phyloP scores from a whole-genome alignment of 768 basidiomycete species.

The Hysterangium stoloniferum region DNA sequence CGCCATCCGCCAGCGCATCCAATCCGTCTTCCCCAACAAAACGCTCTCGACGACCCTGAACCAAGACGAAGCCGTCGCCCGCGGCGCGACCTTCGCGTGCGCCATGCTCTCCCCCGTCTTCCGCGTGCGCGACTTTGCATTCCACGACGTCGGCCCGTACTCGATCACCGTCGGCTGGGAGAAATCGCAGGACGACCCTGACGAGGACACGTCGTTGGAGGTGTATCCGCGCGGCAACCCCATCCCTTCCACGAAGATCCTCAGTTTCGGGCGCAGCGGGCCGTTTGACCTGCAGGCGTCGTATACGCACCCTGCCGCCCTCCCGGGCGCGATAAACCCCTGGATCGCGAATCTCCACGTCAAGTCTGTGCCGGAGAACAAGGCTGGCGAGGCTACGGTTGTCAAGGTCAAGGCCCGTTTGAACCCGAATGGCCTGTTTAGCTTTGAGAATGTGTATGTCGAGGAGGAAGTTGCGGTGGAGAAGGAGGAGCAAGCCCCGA shows the following conservation, averaged over 20 bases:
- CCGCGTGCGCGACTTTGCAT: constrained; percentile 91
- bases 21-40: constrained; percentile 75
- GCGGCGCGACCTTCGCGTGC: constrained; percentile 94
- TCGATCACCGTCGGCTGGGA: constrained; percentile 91
- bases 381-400: constrained; percentile 65
- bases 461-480: constrained; percentile 57
- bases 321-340: constrained; percentile 79
- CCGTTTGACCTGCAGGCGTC: constrained; percentile 82
- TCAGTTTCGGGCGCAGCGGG: constrained; percentile 88
- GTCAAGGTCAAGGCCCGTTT: constrained; percentile 90
- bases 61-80: constrained; percentile 95
- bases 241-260: constrained; percentile 90
- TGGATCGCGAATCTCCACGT: constrained; percentile 78
- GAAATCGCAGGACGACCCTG: constrained; percentile 59
- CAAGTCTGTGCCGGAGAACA: constrained; percentile 59
- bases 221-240: constrained; percentile 83
- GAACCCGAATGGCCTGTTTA: constrained; percentile 78
- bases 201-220: constrained; percentile 77
- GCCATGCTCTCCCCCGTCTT: constrained; percentile 97
- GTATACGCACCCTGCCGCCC: constrained; percentile 62
- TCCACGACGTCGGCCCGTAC: constrained; percentile 81
- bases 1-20: constrained; percentile 82
- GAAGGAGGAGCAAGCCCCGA: constrained; percentile 67
- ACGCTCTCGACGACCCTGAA: constrained; percentile 87
- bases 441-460: constrained; percentile 79